These are phyloP conservation scores for Pyrenochaeta sp. DNA, from an alignment of 2,329 filamentous ascomycete genomes.

Conservation along the genomic window DNA sequence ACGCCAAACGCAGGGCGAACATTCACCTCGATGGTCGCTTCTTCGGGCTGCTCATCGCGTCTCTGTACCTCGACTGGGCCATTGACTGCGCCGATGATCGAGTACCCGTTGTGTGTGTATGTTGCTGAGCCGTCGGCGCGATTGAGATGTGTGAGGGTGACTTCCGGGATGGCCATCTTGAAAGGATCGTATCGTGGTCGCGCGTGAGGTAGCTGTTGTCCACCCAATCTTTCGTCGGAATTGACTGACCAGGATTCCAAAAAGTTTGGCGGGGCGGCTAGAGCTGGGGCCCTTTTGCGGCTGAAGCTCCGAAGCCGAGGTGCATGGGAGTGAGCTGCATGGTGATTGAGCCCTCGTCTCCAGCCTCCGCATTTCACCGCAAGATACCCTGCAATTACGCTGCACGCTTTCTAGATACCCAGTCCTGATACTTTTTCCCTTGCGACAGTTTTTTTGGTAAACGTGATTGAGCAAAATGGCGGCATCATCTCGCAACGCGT, in stretches of 20 bases:
- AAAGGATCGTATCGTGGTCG: neutral
- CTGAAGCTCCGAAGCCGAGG: conserved; percentile 29
- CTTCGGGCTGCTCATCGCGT: conserved; percentile 89
- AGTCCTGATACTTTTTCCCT: neutral
- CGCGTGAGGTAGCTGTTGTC: too few relatives aligned
- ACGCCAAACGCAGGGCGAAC: conserved; percentile 85
- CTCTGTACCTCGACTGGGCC: conserved; percentile 90
- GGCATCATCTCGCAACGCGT: conserved; percentile 38
- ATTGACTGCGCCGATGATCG: conserved; percentile 85
- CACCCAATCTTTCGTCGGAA: too few relatives aligned
- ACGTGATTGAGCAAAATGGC: conserved; percentile 28
- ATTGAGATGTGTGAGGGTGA: conserved; percentile 58
- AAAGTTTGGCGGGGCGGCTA: conserved; percentile 32
- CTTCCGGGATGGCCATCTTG: conserved; percentile 39
- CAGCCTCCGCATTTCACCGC: conserved; percentile 3
- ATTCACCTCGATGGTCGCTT: conserved; percentile 88
- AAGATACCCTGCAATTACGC: neutral
- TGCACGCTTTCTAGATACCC: neutral
- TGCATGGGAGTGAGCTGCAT: conserved; percentile 22
- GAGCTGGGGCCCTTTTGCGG: conserved; percentile 26
- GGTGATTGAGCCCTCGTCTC: conserved; percentile 8
- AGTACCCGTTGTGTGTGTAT: conserved; percentile 78
- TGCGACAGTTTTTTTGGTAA: neutral
- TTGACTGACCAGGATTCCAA: conserved; percentile 14
- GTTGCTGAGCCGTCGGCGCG: conserved; percentile 82